phyloP scores from a whole-genome alignment of 2,329 filamentous ascomycete genomes.

The Knufia petricola region DNA sequence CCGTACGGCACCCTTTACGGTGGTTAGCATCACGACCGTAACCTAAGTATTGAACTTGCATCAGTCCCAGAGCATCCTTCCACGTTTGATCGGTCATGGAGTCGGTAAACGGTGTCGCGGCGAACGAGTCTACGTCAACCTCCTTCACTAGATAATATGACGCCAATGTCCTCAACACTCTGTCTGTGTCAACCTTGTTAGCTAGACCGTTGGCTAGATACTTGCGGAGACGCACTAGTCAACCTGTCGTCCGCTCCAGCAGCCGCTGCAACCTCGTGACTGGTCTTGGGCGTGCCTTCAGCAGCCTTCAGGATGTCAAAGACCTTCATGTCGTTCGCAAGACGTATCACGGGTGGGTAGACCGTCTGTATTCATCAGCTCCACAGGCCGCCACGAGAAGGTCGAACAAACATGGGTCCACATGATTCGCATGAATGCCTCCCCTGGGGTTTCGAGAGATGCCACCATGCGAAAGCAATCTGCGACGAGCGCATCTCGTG shows the following conservation, averaged over 20 bases:
- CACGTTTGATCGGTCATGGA: constrained; percentile 18
- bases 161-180: constrained; percentile 17
- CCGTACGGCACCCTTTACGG: constrained; percentile 2
- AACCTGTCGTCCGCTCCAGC: constrained; percentile 7
- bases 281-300: constrained; percentile 7
- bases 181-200: constrained; percentile 12
- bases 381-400: not conserved
- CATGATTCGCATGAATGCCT: constrained; percentile 10
- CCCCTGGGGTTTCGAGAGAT: constrained; percentile 7
- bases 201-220: not conserved
- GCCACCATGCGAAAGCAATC: constrained; percentile 9
- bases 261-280: constrained; percentile 5
- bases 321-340: constrained; percentile 7
- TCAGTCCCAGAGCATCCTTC: constrained; percentile 15
- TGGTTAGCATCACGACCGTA: not conserved
- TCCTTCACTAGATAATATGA: constrained; percentile 18
- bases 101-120: constrained; percentile 18
- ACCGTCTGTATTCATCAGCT: constrained; percentile 2
- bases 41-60: not conserved
- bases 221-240: constrained; percentile 4
- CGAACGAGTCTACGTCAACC: constrained; percentile 17
- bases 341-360: constrained; percentile 7
- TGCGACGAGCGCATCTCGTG: constrained; percentile 8
- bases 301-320: constrained; percentile 4
- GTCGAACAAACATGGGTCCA: constrained; percentile 9